Evolutionary conservation across 352 stramenopile genomes (phyloP).

Genomic region (Elongisporangium undulatum): DNA sequence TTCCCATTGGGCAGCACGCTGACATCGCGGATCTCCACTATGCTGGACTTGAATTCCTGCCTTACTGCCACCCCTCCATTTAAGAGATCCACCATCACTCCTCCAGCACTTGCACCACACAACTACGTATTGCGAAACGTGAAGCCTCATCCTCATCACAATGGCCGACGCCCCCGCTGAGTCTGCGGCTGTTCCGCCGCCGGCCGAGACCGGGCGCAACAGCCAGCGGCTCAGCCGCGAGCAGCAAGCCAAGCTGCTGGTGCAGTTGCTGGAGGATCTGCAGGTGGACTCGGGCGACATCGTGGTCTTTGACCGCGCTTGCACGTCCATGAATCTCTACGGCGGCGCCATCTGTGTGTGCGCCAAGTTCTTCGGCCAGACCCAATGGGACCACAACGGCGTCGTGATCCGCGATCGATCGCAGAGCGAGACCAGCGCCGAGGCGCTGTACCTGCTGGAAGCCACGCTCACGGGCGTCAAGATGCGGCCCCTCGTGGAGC

Average conservation of each 20-base stretch:
- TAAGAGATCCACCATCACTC: too few relatives aligned
- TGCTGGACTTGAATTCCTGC: too few relatives aligned
- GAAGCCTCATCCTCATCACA: not conserved
- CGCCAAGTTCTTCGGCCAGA: slow-evolving; percentile 79
- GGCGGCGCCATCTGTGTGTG: slow-evolving; percentile 70
- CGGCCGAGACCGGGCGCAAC: not conserved
- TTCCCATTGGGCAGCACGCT: too few relatives aligned
- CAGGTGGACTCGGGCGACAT: slow-evolving; percentile 73
- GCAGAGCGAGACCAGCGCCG: slow-evolving; percentile 7
- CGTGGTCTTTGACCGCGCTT: slow-evolving; percentile 80
- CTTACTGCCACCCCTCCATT: too few relatives aligned
- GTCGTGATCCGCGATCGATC: slow-evolving; percentile 56
- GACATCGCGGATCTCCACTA: too few relatives aligned
- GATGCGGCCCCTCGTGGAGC: slow-evolving; percentile 73
- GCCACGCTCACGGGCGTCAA: slow-evolving; percentile 79
- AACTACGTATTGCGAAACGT: too few relatives aligned
- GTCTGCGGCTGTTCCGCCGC: not conserved
- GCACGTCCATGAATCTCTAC: slow-evolving; percentile 70
- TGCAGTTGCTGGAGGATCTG: slow-evolving; percentile 45
- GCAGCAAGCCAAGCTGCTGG: slow-evolving; percentile 24
- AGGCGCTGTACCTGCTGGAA: slow-evolving; percentile 67
- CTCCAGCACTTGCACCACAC: too few relatives aligned
- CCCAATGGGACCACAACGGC: slow-evolving; percentile 85
- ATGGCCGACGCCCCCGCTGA: not conserved
- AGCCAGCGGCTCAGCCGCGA: not conserved